Evolutionary conservation across 2,329 filamentous ascomycete species (phyloP).

Genomic region (Seiridium cupressi): DNA sequence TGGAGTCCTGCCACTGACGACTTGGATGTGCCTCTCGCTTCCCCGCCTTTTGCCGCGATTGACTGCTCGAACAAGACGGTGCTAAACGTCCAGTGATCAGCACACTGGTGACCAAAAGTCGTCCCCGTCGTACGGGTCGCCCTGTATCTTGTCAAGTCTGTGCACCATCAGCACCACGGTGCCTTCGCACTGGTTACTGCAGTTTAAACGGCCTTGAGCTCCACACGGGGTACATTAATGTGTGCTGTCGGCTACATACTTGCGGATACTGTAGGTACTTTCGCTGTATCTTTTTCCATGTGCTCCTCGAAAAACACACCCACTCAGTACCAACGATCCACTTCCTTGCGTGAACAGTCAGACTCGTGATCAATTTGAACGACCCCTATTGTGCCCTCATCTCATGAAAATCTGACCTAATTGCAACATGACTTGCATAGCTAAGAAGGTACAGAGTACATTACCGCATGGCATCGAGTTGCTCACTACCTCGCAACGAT

Average conservation of each 20-base stretch:
- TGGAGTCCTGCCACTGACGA: not conserved
- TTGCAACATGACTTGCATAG: no score
- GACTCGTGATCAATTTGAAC: no score
- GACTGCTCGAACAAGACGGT: not conserved
- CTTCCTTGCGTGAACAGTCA: no score
- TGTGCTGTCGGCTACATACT: not conserved
- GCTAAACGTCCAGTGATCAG: not conserved
- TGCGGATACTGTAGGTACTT: not conserved
- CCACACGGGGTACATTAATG: not conserved
- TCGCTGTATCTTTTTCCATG: not conserved
- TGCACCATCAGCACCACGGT: not conserved
- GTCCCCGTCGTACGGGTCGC: not conserved
- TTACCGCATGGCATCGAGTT: no score
- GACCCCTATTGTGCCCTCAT: no score
- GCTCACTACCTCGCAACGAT: no score
- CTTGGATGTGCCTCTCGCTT: not conserved
- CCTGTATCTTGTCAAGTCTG: no score
- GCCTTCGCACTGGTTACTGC: not conserved
- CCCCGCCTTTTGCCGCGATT: not conserved
- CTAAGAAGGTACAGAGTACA: no score
- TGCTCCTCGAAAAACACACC: no score
- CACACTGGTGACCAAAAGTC: not conserved
- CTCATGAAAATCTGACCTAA: no score
- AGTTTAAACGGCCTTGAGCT: not conserved
- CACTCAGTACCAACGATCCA: no score